Evolutionary conservation across 805 yeast species (phyloP), one percentile per base, ranked within the genome.

Genomic region (Suhomyces canberraensis): DNA sequence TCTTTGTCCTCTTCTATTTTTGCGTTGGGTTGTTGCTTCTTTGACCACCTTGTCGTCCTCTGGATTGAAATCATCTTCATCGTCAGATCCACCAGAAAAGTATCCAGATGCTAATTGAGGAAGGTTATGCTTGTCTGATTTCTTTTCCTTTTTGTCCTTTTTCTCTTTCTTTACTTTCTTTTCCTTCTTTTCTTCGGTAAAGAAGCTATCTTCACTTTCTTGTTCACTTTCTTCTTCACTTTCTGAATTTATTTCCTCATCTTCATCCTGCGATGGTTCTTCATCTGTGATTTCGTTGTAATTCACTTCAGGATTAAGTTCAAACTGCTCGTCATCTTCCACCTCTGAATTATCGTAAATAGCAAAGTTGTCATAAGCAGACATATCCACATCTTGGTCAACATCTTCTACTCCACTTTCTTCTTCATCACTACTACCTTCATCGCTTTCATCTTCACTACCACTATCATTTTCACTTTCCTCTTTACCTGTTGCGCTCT

Each of bases 1-100:
- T 42, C 98, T 74, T 66, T 93, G 98, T 17, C 98, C 98, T 60
- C 97, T 79, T 64, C 98, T 75, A 60, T 93, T 93, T 51, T 89
- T 88, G 45, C 91, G 75, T 14, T 70, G 72, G 19, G 75, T 54
- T 1, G 81, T 78, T 3, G 71, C 64, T 31, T 66, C 70, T 39
- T 78, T 74, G 4, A 79, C 78, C 8, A 73, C 66, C 31, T 66
- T 56, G 50, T 76, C 81, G 34, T 60, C 52, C 41, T 63, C 70
- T n/a, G 56, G 47, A 13, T 51, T 70, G 22, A 68, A 71, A 21
- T 60, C 66, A 31, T 60, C 66, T 29, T 76, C 82, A 11, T 73
- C 78, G 24, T 85, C 95, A 1, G 86, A 81, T 2, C 84, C 96
- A 4, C 88, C 95, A 4, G 96, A 88, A 41, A 75, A 75, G 59